phyloP scores from a whole-genome alignment of 2,329 filamentous ascomycete genomes.

The Onygena corvina region DNA sequence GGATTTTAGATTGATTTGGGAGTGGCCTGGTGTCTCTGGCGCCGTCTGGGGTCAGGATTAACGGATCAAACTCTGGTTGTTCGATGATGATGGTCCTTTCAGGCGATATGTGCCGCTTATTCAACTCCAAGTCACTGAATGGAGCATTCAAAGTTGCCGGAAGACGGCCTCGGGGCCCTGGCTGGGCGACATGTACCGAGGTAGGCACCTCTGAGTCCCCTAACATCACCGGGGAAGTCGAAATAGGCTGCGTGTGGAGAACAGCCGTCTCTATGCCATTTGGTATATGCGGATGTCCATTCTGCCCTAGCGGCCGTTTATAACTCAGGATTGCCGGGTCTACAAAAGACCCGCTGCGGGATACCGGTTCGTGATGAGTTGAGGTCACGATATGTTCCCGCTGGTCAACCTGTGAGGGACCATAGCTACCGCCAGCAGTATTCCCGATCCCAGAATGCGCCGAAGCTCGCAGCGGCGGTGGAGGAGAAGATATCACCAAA shows the following conservation, averaged over 20 bases:
- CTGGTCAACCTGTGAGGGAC: constrained; percentile 15
- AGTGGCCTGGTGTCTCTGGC: constrained; percentile 17
- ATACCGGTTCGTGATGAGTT: constrained; percentile 5
- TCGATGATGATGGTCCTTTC: constrained; percentile 14
- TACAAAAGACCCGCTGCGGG: constrained; percentile 42
- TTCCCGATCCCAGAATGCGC: constrained; percentile 8
- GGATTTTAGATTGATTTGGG: constrained; percentile 21
- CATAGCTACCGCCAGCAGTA: constrained; percentile 8
- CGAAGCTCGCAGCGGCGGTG: constrained; percentile 9
- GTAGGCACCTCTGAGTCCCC: constrained; percentile 20
- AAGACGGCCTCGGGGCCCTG: constrained; percentile 13
- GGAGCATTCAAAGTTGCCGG: constrained; percentile 36
- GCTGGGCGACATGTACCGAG: constrained; percentile 13
- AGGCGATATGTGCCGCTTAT: constrained; percentile 10
- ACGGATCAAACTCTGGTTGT: constrained; percentile 14
- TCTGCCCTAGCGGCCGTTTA: constrained; percentile 27
- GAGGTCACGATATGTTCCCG: background rate
- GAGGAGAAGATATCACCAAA: constrained; percentile 39
- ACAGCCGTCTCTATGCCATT: constrained; percentile 1
- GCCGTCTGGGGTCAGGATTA: background rate
- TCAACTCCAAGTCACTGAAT: constrained; percentile 33
- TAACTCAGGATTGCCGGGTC: constrained; percentile 75
- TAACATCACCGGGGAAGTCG: constrained; percentile 23
- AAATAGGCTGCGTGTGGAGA: constrained; percentile 13
- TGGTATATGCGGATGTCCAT: background rate